Base-by-base conservation (phyloP, 805 yeast genomes). In the Wickerhamiella azymoides region DNA sequence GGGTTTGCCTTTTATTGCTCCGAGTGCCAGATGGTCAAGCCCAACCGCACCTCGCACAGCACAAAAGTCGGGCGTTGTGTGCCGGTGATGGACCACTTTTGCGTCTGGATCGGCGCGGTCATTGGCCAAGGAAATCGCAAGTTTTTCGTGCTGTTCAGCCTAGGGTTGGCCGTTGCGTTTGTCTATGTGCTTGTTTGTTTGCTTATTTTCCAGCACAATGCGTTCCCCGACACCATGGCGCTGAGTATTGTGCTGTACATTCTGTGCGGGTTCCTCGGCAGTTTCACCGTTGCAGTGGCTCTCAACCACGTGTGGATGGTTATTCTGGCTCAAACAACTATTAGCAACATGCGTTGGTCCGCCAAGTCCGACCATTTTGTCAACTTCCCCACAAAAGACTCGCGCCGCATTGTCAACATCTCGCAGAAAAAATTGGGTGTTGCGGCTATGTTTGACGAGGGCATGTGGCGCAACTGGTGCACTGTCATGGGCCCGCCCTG, bases 1-100 rank as follows among this genome's bases (percentile, higher is more conserved):
- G 96, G 97, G 0, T 75, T 71, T 51, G 93, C 95, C 0, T 65
- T 67, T 24, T 88, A 83, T 77, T 85, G 95, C 56, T 62, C 80
- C 1, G 60, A 63, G 10, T 84, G 95, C 57, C 66, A 72, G 40
- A 70, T 79, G 5, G 61, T 83, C 26, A 84, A 83, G 56, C 69
- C 79, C 1, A 72, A 75, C 21, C 67, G 96, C 43, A 60, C 82
- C 0, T 89, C 77, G 52, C 96, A 84, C 57, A 79, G 86, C 35
- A 67, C 72, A 2, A 67, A 71, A 41, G 43, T 64, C 44, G 70
- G 69, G 2, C 56, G 61, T 19, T 84, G 94, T 57, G 76, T 86
- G 0, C 76, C 83, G 0, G 68, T 72, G 47, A 80, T 83, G 68
- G 97, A 88, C 61, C 97, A 88, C 59, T 80, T 70, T 55, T 88